phyloP scores from a whole-genome alignment of 73 alveolate species.

The Symbiodinium pilosum region DNA sequence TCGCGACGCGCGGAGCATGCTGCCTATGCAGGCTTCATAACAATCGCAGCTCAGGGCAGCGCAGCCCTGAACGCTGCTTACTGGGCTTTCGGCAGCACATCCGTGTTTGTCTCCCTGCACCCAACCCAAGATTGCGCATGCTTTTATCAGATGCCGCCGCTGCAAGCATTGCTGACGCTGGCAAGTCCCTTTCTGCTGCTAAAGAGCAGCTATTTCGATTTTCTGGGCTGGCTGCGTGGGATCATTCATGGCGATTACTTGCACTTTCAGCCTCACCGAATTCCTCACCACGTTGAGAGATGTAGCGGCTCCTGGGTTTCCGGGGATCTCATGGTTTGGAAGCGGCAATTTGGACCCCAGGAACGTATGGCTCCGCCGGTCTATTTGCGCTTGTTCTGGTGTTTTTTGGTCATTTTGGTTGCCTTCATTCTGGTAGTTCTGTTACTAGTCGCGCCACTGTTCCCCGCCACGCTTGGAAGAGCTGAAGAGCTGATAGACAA shows the following conservation, averaged over 20 bases:
- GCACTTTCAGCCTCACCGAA: not conserved
- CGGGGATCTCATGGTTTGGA: not conserved
- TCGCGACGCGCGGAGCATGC: not conserved
- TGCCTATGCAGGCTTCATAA: not conserved
- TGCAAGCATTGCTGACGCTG: not conserved
- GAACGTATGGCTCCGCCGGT: not conserved
- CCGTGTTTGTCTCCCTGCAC: not conserved
- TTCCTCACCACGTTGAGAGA: not conserved
- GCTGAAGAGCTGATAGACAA: not conserved
- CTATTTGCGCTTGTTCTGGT: not conserved
- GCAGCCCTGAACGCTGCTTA: not conserved
- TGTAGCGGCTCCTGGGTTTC: not conserved
- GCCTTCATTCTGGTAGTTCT: not conserved
- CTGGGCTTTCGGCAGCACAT: constrained; percentile 5
- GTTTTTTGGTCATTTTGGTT: not conserved
- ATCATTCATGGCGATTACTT: not conserved
- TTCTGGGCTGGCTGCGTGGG: not conserved
- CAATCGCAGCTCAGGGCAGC: not conserved
- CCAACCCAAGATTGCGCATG: not conserved
- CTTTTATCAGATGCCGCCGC: not conserved
- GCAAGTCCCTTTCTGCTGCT: not conserved
- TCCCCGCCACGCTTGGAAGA: not conserved
- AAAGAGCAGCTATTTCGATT: not conserved
- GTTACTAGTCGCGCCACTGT: not conserved
- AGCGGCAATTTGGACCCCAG: not conserved